Conservation (phyloP, 495 filamentous ascomycete species). For the Daldinia vernicosa region DNA sequence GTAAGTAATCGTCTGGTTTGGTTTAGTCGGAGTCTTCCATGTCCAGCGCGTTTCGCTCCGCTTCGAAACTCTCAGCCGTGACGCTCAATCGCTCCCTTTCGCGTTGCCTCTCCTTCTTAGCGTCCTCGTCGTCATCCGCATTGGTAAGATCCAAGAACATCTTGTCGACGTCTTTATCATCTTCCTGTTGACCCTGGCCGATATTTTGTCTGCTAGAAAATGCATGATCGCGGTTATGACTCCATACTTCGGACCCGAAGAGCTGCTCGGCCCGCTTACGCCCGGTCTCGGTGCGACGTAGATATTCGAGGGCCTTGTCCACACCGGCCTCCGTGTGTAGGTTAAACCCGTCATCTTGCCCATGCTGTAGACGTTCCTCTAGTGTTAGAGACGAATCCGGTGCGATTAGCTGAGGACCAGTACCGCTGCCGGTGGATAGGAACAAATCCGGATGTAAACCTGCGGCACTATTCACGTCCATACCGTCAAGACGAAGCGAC, state of each 20-base stretch:
- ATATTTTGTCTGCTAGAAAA: slow-evolving; percentile 39
- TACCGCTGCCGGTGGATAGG: slow-evolving; percentile 43
- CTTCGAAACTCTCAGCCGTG: slow-evolving; percentile 51
- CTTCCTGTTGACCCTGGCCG: slow-evolving; percentile 46
- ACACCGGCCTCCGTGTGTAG: slow-evolving; percentile 45
- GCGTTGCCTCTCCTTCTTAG: slow-evolving; percentile 43
- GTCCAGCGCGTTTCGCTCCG: slow-evolving; percentile 50
- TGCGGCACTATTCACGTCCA: slow-evolving; percentile 46
- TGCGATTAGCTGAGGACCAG: slow-evolving; percentile 47
- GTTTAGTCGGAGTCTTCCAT: slow-evolving; percentile 47
- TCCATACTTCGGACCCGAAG: slow-evolving; percentile 52
- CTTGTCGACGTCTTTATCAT: slow-evolving; percentile 57
- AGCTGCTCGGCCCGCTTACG: slow-evolving; percentile 53
- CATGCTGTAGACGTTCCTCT: slow-evolving; percentile 54
- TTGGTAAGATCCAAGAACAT: slow-evolving; percentile 65
- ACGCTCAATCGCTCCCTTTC: slow-evolving; percentile 39
- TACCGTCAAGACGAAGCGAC: slow-evolving; percentile 43
- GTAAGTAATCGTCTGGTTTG: neutral
- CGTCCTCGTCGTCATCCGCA: slow-evolving; percentile 58
- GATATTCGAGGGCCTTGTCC: slow-evolving; percentile 50
- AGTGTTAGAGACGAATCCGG: slow-evolving; percentile 48
- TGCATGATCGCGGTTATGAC: slow-evolving; percentile 36
- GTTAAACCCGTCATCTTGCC: slow-evolving; percentile 47
- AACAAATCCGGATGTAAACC: slow-evolving; percentile 51
- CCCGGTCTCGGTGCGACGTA: slow-evolving; percentile 51